Percentiles rank a stretch among this genome's conserved stretches.
Evolutionary conservation across 352 stramenopile species (phyloP).

Genomic region (Lagenidium sp.): DNA sequence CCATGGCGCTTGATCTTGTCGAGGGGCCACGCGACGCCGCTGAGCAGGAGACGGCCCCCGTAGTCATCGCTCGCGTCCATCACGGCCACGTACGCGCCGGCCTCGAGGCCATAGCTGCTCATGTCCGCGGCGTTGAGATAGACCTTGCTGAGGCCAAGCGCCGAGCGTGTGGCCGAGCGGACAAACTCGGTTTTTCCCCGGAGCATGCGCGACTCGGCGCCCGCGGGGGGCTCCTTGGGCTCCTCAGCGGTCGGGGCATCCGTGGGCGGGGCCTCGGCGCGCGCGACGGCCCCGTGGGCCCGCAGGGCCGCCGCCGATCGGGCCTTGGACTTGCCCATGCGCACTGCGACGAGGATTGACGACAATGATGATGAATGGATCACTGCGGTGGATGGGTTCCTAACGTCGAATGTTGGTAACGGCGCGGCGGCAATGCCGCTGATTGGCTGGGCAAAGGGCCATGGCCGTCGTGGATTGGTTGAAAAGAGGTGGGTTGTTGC

Average conservation of each 20-base stretch:
- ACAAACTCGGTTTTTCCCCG: slow-evolving; percentile 36
- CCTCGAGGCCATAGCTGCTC: slow-evolving; percentile 20
- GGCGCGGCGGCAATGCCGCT: too few species aligned
- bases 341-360: too few species aligned
- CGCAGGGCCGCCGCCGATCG: slow-evolving; percentile 13
- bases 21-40: slow-evolving; percentile 58
- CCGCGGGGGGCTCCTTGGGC: background rate
- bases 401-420: background rate
- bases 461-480: slow-evolving; percentile 2
- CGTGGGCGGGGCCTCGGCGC: background rate
- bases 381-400: too few species aligned
- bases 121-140: slow-evolving; percentile 61
- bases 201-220: slow-evolving; percentile 7
- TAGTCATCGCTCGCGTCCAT: slow-evolving; percentile 3
- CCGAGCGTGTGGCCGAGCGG: slow-evolving; percentile 40
- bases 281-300: slow-evolving; percentile 10
- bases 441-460: slow-evolving; percentile 4
- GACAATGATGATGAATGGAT: too few species aligned
- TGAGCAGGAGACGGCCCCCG: slow-evolving; percentile 28
- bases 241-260: background rate
- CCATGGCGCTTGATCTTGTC: slow-evolving; percentile 57
- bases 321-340: slow-evolving; percentile 13
- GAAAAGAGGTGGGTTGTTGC: slow-evolving; percentile 2
- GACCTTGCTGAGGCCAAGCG: slow-evolving; percentile 49
- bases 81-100: slow-evolving; percentile 29